Evolutionary conservation across 139 green algal species (phyloP).

Genomic region (Haematococcus lacustris): DNA sequence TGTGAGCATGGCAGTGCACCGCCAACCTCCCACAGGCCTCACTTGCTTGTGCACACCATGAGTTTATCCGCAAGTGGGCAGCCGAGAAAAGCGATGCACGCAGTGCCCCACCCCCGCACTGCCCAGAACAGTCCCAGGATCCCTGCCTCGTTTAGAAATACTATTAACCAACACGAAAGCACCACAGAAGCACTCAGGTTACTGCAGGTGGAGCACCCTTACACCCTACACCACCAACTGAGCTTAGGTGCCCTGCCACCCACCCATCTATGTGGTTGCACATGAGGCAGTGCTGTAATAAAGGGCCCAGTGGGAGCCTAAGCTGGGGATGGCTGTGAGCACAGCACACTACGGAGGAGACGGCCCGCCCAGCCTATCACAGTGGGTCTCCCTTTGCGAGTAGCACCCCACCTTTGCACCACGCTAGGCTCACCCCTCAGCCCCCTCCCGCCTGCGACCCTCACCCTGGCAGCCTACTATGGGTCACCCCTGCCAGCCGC

Average conservation of each 20-base stretch:
- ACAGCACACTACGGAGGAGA: no score
- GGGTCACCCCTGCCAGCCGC: background rate
- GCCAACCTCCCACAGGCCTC: background rate
- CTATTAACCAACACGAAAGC: background rate
- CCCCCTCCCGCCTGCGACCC: background rate
- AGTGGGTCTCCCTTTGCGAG: no score
- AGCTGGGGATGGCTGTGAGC: no score
- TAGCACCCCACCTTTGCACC: no score
- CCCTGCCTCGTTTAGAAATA: background rate
- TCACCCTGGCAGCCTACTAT: background rate
- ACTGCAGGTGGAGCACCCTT: no score
- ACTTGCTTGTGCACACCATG: background rate
- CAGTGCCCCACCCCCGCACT: background rate
- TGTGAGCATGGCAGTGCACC: background rate
- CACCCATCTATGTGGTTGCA: no score
- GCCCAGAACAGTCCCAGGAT: background rate
- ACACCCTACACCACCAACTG: no score
- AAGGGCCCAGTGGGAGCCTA: no score
- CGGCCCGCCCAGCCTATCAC: no score
- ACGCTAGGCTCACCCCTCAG: background rate
- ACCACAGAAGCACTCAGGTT: background rate
- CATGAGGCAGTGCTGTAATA: no score
- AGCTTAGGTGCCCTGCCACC: no score
- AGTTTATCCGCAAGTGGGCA: background rate
- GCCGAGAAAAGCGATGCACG: background rate